Base-by-base conservation (phyloP, 108 stramenopile genomes). In the Parmales sp. region DNA sequence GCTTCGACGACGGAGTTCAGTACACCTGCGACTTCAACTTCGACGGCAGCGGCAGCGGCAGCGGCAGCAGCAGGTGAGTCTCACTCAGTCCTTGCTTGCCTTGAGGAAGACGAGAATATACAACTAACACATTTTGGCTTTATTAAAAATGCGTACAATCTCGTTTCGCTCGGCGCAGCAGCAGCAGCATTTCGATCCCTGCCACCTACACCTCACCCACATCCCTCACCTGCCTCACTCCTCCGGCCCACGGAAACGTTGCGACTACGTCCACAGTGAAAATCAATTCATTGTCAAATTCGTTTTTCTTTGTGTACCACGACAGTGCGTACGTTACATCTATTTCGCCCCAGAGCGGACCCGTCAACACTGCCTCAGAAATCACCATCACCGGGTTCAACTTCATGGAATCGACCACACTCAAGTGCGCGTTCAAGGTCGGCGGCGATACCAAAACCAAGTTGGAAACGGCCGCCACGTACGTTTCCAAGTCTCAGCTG, bases 11-110 rank as follows among this genome's bases (percentile, higher is more conserved):
- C 16, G 20, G 29, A 7, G 13, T 60, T 11, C 29, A 16, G n/a
- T 60, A 60, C 54, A 20, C 29, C 36, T 60, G 54, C 54, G 54
- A 28, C 13, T 60, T 60, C 54, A 13, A 34, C 29, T 20, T 60
- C 54, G 3, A 60, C 3, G n/a, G n/a, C n/a, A n/a, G n/a, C n/a
- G n/a, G n/a, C n/a, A n/a, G n/a, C n/a, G n/a, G n/a, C n/a, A n/a
- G n/a, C n/a, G n/a, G n/a, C n/a, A n/a, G n/a, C n/a, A n/a, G n/a
- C n/a, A n/a, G n/a, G n/a, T n/a, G n/a, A n/a, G n/a, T n/a, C n/a
- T n/a, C n/a, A n/a, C n/a, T n/a, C n/a, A n/a, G n/a, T n/a, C n/a
- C n/a, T n/a, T n/a, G n/a, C n/a, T n/a, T n/a, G n/a, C n/a, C n/a
- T n/a, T n/a, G n/a, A n/a, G n/a, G n/a, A n/a, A n/a, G n/a, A n/a